Evolutionary conservation across 331 rosid genomes (phyloP).

Genomic region (Malus hybrid): DNA sequence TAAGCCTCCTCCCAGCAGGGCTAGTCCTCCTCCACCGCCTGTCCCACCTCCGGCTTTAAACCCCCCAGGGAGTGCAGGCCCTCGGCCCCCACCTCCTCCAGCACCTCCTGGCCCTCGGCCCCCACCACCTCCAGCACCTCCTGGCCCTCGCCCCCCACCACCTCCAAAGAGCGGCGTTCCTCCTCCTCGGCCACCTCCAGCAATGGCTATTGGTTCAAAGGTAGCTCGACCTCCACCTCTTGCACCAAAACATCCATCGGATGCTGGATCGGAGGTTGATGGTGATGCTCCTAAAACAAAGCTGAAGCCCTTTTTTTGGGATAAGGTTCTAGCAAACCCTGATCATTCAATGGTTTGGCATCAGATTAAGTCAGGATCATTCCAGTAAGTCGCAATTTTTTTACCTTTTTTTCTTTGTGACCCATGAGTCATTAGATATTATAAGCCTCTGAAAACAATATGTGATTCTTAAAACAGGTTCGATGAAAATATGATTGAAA

Average conservation of each 20-base stretch:
- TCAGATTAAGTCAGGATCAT: conserved; percentile 93
- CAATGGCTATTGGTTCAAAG: conserved; percentile 39
- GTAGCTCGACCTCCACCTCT: conserved; percentile 28
- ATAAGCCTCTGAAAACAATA: conserved; percentile 14
- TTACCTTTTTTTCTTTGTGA: background rate
- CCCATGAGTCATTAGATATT: background rate
- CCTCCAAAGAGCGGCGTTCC: conserved; percentile 33
- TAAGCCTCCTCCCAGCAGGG: conserved; percentile 27
- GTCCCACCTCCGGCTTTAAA: conserved; percentile 17
- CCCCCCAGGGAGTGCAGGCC: conserved; percentile 3
- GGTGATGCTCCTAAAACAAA: conserved; percentile 59
- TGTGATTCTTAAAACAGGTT: conserved; percentile 45
- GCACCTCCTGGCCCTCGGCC: conserved; percentile 26
- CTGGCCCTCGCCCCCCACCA: conserved; percentile 39
- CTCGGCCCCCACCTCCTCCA: conserved; percentile 31
- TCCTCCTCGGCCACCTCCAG: conserved; percentile 65
- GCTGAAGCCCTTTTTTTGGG: conserved; percentile 98
- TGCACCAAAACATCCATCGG: conserved; percentile 20
- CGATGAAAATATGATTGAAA: conserved; percentile 93
- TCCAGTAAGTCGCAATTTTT: conserved; percentile 62
- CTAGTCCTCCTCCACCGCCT: conserved; percentile 22
- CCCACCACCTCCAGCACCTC: conserved; percentile 21
- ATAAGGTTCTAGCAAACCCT: conserved; percentile 91
- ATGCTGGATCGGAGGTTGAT: conserved; percentile 32
- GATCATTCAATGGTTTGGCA: conserved; percentile 96